These are phyloP conservation scores for Umbelopsis vinacea DNA, from an alignment of 192 early-diverging fungal species.

Conservation along the genomic window DNA sequence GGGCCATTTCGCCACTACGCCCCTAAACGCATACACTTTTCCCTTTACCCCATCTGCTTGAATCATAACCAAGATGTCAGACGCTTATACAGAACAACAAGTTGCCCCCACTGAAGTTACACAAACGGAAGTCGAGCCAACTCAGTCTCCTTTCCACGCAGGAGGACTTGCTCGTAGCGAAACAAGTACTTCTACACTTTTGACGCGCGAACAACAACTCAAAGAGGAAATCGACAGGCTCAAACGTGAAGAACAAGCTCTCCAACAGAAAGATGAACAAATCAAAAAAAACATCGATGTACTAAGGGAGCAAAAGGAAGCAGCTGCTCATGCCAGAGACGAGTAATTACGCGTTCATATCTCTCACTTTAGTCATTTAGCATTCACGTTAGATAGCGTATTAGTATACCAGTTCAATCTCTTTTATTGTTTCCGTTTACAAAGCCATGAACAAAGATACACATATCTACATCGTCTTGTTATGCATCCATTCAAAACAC, in stretches of 20 bases:
- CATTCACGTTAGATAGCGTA: neutral
- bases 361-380: neutral
- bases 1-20: neutral
- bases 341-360: neutral
- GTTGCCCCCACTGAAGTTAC: neutral
- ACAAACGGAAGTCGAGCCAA: neutral
- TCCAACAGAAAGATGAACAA: constrained; percentile 35
- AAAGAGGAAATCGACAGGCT: constrained; percentile 37
- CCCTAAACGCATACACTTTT: neutral
- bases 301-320: constrained; percentile 33
- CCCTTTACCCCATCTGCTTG: neutral
- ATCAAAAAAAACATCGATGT: constrained; percentile 36
- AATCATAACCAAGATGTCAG: neutral
- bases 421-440: neutral
- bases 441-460: neutral
- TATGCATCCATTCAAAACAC: constrained; percentile 32
- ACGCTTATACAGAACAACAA: constrained; percentile 4
- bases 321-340: neutral
- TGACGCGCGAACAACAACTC: constrained; percentile 38
- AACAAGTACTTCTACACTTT: constrained; percentile 22
- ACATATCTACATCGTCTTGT: neutral
- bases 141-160: neutral
- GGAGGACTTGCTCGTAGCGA: constrained; percentile 23
- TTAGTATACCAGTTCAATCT: neutral
- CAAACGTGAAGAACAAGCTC: constrained; percentile 37